A percentile compares a stretch with the other conserved stretches of the same genome.
phyloP scores from a whole-genome alignment of 306 rosid genomes.

The Fragaria iinumae region DNA sequence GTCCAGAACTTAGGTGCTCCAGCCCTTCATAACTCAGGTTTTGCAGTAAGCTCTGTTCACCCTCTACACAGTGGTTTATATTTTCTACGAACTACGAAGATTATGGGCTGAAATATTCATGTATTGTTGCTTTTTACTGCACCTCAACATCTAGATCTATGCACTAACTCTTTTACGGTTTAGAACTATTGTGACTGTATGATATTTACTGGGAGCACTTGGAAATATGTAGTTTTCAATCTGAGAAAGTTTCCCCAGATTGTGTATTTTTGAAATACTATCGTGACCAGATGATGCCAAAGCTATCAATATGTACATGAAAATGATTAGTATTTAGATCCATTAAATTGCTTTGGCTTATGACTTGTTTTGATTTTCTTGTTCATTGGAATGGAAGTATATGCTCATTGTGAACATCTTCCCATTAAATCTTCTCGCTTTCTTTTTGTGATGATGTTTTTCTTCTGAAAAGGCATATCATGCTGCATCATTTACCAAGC shows the following conservation, averaged over 20 bases:
- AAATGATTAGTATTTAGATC: not conserved
- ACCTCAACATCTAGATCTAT: conserved; percentile 2
- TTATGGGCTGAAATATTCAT: not conserved
- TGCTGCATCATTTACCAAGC: not conserved
- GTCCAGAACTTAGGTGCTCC: conserved; percentile 92
- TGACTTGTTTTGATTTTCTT: not conserved
- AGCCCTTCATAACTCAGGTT: conserved; percentile 95
- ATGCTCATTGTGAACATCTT: not conserved
- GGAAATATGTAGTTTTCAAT: not conserved
- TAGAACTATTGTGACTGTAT: not conserved
- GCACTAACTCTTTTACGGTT: not conserved
- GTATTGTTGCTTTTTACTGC: not conserved
- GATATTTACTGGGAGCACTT: not conserved
- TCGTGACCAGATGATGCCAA: too few relatives aligned
- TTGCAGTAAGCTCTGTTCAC: conserved; percentile 67
- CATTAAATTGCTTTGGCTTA: conserved; percentile 1
- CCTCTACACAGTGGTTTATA: conserved; percentile 23
- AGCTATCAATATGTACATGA: not conserved
- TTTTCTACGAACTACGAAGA: not conserved
- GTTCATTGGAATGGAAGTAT: not conserved
- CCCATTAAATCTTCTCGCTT: not conserved
- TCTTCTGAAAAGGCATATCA: conserved; percentile 4
- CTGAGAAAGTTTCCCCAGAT: not conserved
- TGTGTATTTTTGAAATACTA: too few relatives aligned
- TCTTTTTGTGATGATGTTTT: not conserved